Evolutionary conservation across 345 rosid genomes (phyloP).

Genomic region (Heritiera fomes): DNA sequence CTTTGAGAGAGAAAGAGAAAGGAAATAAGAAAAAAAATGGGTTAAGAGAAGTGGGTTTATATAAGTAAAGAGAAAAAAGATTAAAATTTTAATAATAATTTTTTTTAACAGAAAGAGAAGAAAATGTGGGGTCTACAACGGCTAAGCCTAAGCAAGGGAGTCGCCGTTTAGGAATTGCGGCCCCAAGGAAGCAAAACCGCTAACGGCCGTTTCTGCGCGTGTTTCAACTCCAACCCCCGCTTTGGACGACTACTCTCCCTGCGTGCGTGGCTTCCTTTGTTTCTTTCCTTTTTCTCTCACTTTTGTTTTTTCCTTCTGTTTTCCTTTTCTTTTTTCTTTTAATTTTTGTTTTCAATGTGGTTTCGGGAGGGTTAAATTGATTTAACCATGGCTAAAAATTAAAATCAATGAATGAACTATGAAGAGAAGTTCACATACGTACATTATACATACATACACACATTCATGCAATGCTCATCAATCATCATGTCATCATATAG

Average conservation of each 20-base stretch:
- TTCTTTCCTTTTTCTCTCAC: neutral
- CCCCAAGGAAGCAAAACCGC: conserved; percentile 10
- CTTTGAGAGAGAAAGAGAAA: neutral
- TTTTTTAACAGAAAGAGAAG: neutral
- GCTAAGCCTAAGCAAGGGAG: neutral
- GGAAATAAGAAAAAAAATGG: neutral
- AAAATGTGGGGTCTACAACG: neutral
- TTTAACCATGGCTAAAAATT: neutral
- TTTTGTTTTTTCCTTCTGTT: neutral
- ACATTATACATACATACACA: too few relatives aligned
- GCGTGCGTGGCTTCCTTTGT: conserved; percentile 12
- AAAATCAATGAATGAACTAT: too few relatives aligned
- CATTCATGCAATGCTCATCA: too few relatives aligned
- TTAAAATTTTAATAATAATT: neutral
- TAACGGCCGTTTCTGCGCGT: conserved; percentile 12
- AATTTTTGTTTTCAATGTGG: neutral
- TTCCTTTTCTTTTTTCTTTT: neutral
- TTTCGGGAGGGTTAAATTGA: neutral
- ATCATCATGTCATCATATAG: too few relatives aligned
- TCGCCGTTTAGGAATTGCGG: neutral
- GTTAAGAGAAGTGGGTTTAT: neutral
- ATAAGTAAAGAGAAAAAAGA: neutral
- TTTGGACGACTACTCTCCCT: conserved; percentile 5
- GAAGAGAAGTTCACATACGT: too few relatives aligned
- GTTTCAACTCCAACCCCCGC: conserved; percentile 5